Evolutionary conservation across 2,329 filamentous ascomycete genomes (phyloP).

Genomic region (Verticillium albo-atrum): DNA sequence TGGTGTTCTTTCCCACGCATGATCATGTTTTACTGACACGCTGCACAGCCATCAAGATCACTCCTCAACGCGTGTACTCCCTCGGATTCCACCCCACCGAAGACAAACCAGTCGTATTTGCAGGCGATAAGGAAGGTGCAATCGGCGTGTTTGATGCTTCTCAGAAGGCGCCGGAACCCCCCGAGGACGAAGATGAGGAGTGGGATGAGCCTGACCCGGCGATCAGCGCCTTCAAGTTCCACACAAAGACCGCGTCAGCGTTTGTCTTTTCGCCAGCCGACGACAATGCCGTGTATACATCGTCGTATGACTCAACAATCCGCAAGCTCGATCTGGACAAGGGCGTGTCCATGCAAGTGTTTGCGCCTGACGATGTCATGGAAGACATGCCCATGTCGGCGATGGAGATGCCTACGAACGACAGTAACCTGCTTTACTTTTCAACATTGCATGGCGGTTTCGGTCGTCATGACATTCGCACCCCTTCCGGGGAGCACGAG

Average conservation of each 20-base stretch:
- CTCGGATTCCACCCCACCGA: slow-evolving; percentile 84
- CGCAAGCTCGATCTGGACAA: slow-evolving; percentile 80
- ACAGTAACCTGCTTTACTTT: slow-evolving; percentile 76
- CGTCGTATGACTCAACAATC: slow-evolving; percentile 91
- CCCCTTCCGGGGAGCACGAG: slow-evolving; percentile 46
- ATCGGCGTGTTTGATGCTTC: slow-evolving; percentile 89
- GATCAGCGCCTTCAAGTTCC: slow-evolving; percentile 87
- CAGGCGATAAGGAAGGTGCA: slow-evolving; percentile 89
- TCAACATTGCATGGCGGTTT: slow-evolving; percentile 80
- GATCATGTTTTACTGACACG: neutral
- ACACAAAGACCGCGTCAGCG: slow-evolving; percentile 81
- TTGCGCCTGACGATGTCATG: slow-evolving; percentile 64
- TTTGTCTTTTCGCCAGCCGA: slow-evolving; percentile 75
- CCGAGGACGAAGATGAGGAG: slow-evolving; percentile 65
- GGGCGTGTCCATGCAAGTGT: slow-evolving; percentile 75
- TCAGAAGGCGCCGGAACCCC: slow-evolving; percentile 51
- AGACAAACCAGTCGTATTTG: slow-evolving; percentile 85
- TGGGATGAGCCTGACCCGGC: slow-evolving; percentile 63
- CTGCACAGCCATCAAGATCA: slow-evolving; percentile 76
- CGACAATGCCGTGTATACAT: slow-evolving; percentile 71
- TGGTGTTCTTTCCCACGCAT: slow-evolving; percentile 1
- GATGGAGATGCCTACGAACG: slow-evolving; percentile 68
- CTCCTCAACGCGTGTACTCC: slow-evolving; percentile 80
- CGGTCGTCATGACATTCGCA: slow-evolving; percentile 75
- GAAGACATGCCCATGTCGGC: slow-evolving; percentile 79